Base-by-base conservation (phyloP, 129 eudicot species). In the Artemisia argyi region DNA sequence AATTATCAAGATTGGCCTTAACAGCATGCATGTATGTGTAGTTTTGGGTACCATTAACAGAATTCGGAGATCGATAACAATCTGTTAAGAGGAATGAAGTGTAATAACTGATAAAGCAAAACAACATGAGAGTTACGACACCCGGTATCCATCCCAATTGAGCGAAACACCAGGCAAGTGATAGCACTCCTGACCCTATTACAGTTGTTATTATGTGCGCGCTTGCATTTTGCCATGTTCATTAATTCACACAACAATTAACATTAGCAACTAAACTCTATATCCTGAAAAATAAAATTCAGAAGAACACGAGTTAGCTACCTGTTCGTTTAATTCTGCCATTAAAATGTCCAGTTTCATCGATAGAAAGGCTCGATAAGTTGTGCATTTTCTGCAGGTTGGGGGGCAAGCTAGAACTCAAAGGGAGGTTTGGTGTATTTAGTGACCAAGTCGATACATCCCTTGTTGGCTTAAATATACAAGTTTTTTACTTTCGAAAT, bases 131-230 rank as follows among this genome's bases (percentile, higher is more conserved):
- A 11, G 82, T 61, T 10, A 76, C 22, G 14, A 83, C 75, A 20
- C 96, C 91, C 0, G 85, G 78, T 2, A 85, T 63, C 96, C 91
- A 83, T 4, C 96, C 89, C 72, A 88, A 72, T 61, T 85, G 88
- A 8, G 95, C 88, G 8, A 78, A 71, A 58, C 78, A 84, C 95
- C 95, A 88, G 3, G 95, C 83, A 47, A 88, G 66, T 14, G 95
- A 85, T 15, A 88, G 52, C 10, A 88, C 90, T 16, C 95, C 95
- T 1, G 95, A 88, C 24, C 95, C 95, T 17, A 88, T 82, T 5
- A 85, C 82, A 0, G 90, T 79, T 7, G 94, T 88, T 76, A 88
- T 80, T 48, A 84, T 84, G 28, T 86, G 88, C 6, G 87, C 93
- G 62, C 81, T 78, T 13, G 89, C 80, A 11, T 82, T 76, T 65